These are phyloP conservation scores for Dactylonectria estremocensis DNA, from an alignment of 2,329 filamentous ascomycete genomes.

Conservation along the genomic window DNA sequence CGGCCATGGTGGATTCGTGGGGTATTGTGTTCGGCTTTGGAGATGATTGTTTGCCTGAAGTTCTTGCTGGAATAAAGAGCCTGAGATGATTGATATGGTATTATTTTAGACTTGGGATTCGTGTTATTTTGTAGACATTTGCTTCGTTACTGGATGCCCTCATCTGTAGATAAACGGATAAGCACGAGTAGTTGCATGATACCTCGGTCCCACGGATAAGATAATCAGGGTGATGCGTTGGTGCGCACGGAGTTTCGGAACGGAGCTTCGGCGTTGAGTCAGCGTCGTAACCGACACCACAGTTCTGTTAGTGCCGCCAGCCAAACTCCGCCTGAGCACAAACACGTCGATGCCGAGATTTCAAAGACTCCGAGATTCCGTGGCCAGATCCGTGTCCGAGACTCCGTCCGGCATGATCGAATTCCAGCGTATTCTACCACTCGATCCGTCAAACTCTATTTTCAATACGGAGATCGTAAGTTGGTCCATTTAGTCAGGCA, in stretches of 20 bases:
- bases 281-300: too few relatives aligned
- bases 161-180: neutral
- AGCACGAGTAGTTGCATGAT: neutral
- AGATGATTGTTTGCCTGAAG: neutral
- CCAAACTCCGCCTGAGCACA: neutral
- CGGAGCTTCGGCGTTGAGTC: slow-evolving; percentile 10
- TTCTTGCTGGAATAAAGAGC: neutral
- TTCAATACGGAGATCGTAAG: neutral
- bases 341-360: neutral
- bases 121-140: neutral
- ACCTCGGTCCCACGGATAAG: neutral
- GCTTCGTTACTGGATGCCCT: neutral
- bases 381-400: neutral
- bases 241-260: slow-evolving; percentile 19
- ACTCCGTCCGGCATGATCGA: neutral
- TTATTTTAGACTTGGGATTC: too few relatives aligned
- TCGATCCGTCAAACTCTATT: neutral
- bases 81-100: neutral
- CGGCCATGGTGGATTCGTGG: slow-evolving; percentile 2
- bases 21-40: neutral
- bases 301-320: neutral
- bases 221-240: neutral
- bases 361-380: neutral
- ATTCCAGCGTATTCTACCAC: neutral
- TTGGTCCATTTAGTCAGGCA: too few relatives aligned